Evolutionary conservation across 352 stramenopile genomes (phyloP).

Genomic region (Globisporangium cederbergense): DNA sequence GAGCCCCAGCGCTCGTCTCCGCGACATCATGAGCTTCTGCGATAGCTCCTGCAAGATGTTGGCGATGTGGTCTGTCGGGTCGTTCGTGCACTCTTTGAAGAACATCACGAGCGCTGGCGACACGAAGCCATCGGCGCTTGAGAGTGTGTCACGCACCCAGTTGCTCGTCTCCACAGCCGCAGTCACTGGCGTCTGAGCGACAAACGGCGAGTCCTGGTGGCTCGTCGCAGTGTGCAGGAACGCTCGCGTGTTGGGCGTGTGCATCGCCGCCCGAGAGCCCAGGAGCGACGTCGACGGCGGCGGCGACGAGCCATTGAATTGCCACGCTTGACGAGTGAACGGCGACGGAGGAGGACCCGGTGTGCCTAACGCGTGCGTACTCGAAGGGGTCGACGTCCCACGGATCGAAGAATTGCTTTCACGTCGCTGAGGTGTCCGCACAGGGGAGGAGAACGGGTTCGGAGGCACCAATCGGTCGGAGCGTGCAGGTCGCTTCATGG

Average conservation of each 20-base stretch:
- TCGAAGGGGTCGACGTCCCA: conserved; percentile 30
- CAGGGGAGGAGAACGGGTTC: conserved; percentile 31
- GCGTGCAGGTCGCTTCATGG: conserved; percentile 11
- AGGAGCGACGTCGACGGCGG: conserved; percentile 24
- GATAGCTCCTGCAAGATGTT: conserved; percentile 46
- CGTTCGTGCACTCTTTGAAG: conserved; percentile 52
- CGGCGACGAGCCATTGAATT: conserved; percentile 64
- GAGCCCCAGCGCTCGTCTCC: conserved; percentile 20
- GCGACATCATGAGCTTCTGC: conserved; percentile 41
- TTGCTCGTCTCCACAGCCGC: conserved; percentile 80
- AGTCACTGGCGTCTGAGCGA: conserved; percentile 67
- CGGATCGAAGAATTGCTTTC: conserved; percentile 22
- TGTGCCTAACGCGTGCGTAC: neutral
- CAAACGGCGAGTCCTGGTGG: conserved; percentile 39
- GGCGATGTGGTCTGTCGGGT: conserved; percentile 58
- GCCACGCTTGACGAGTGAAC: conserved; percentile 58
- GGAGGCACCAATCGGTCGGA: conserved; percentile 14
- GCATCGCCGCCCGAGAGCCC: conserved; percentile 23
- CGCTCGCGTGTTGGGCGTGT: conserved; percentile 27
- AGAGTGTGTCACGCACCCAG: conserved; percentile 71
- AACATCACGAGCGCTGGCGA: conserved; percentile 48
- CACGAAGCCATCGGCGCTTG: conserved; percentile 25
- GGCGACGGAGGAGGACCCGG: conserved; percentile 29
- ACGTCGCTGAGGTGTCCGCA: conserved; percentile 31
- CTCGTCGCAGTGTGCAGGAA: conserved; percentile 24